A percentile compares a stretch with the other conserved stretches of the same genome.
These are phyloP conservation scores for Leptographium procerum DNA, from an alignment of 2,329 filamentous ascomycete species.

Conservation along the genomic window DNA sequence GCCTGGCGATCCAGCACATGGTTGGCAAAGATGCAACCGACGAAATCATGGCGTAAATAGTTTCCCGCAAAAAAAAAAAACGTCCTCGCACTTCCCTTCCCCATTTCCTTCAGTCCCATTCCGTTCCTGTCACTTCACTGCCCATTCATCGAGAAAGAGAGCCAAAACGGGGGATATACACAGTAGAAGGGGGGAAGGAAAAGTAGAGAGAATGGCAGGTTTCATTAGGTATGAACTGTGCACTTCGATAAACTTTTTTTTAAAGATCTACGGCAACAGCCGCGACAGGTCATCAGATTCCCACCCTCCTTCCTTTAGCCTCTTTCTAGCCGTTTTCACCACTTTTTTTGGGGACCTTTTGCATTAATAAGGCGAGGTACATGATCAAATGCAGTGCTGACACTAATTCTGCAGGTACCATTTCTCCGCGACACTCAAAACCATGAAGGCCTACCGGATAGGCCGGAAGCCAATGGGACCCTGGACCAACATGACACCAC, in stretches of 20 bases:
- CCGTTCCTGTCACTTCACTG: not conserved
- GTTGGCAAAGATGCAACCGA: constrained; percentile 47
- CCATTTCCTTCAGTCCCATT: not conserved
- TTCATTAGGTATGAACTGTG: not conserved
- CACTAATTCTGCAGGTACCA: constrained; percentile 39
- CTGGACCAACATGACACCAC: constrained; percentile 48
- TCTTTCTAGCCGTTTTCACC: not conserved
- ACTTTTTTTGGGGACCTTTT: not conserved
- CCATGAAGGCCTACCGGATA: constrained; percentile 50
- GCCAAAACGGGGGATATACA: not conserved
- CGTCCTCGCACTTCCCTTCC: not conserved
- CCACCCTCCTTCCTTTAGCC: not conserved
- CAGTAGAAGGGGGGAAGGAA: not conserved
- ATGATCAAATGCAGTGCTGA: constrained; percentile 12
- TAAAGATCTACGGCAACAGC: not conserved
- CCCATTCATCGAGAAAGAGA: not conserved
- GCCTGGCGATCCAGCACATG: constrained; percentile 49
- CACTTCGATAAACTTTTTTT: not conserved
- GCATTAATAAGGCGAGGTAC: not conserved
- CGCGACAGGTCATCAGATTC: not conserved
- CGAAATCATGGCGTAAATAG: constrained; percentile 45
- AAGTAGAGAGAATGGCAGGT: not conserved
- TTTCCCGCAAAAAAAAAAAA: not conserved
- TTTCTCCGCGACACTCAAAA: constrained; percentile 36
- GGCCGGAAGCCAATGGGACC: constrained; percentile 40